phyloP scores from a whole-genome alignment of 225 moss, liverwort and hornwort genomes.

The Takakia lepidozioides region DNA sequence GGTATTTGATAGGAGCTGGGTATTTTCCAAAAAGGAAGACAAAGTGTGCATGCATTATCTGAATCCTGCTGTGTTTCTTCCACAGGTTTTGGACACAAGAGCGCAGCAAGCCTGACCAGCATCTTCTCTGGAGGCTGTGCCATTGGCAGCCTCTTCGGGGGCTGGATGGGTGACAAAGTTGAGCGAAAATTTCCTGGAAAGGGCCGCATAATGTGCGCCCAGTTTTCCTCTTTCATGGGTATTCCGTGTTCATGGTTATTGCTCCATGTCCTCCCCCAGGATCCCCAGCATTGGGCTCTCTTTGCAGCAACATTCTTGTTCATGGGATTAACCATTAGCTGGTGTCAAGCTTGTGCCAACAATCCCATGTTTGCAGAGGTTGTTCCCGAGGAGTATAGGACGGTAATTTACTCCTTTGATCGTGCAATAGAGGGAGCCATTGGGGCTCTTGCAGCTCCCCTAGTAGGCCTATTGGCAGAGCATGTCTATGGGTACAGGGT shows the following conservation, averaged over 20 bases:
- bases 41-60: too few species aligned
- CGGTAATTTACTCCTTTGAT: conserved; percentile 85
- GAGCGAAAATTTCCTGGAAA: conserved; percentile 64
- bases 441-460: conserved; percentile 76
- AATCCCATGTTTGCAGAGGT: conserved; percentile 97
- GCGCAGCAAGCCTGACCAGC: conserved; percentile 89
- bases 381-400: conserved; percentile 79
- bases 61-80: too few species aligned
- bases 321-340: conserved; percentile 82
- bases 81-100: conserved; percentile 79
- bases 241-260: conserved; percentile 80
- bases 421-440: conserved; percentile 89
- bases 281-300: conserved; percentile 44
- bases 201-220: conserved; percentile 89
- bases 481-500: conserved; percentile 73
- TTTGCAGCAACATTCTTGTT: conserved; percentile 57
- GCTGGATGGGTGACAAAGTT: conserved; percentile 79
- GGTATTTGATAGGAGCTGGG: too few species aligned
- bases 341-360: conserved; percentile 94
- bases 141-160: conserved; percentile 75
- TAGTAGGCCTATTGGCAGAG: conserved; percentile 86
- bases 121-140: conserved; percentile 80
- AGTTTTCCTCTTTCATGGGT: conserved; percentile 90
- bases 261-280: conserved; percentile 68
- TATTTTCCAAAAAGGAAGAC: too few species aligned